Evolutionary conservation across 345 rosid species (phyloP).

Genomic region (Euclidium syriacum): DNA sequence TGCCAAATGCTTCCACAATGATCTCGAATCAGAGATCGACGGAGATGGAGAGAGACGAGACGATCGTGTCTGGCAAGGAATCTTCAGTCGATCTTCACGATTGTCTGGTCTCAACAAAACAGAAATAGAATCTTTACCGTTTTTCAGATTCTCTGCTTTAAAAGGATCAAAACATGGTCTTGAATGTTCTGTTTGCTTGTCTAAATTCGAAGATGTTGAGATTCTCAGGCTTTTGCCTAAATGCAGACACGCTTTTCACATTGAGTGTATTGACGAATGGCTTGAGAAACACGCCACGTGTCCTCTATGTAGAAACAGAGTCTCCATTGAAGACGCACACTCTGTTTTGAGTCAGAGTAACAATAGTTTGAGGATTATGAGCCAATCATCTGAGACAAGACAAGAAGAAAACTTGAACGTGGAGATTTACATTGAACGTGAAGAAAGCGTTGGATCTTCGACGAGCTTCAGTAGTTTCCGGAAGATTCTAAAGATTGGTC

Average conservation of each 20-base stretch:
- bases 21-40: conserved; percentile 22
- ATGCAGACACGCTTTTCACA: conserved; percentile 89
- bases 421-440: conserved; percentile 66
- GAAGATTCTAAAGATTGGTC: conserved; percentile 32
- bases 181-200: conserved; percentile 81
- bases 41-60: background rate
- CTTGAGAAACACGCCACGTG: conserved; percentile 87
- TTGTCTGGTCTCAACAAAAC: conserved; percentile 75
- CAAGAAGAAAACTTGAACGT: conserved; percentile 42
- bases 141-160: conserved; percentile 83
- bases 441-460: conserved; percentile 28
- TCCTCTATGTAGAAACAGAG: conserved; percentile 68
- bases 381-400: conserved; percentile 30
- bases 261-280: conserved; percentile 82
- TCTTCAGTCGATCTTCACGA: conserved; percentile 44
- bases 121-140: conserved; percentile 77
- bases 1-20: conserved; percentile 61
- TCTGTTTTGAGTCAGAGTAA: conserved; percentile 45
- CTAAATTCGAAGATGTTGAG: conserved; percentile 80
- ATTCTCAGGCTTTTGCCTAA: conserved; percentile 72
- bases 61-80: conserved; percentile 29
- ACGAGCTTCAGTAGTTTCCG: conserved; percentile 57
- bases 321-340: conserved; percentile 51
- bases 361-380: conserved; percentile 43
- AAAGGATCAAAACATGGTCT: conserved; percentile 73